These are phyloP conservation scores for Trifolium subterraneum DNA, from an alignment of 306 rosid species.

Conservation along the genomic window DNA sequence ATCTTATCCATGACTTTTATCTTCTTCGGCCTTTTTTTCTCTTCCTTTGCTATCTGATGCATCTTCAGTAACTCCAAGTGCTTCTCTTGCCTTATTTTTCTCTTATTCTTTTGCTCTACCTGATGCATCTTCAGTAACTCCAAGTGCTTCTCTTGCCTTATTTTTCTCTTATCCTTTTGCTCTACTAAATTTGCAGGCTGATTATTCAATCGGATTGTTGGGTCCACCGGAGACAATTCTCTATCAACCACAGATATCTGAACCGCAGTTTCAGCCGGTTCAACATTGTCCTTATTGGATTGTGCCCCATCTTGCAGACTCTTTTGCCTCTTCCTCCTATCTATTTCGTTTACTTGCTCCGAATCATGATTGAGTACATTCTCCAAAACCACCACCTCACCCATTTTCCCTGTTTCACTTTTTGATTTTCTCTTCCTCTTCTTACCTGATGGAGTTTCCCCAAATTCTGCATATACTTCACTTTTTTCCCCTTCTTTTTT, in stretches of 20 bases:
- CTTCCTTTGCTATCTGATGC: too few relatives aligned
- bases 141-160: background rate
- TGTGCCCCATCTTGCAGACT: background rate
- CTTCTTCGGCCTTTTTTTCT: too few relatives aligned
- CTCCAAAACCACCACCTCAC: too few relatives aligned
- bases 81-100: background rate
- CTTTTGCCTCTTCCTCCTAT: too few relatives aligned
- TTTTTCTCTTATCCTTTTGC: background rate
- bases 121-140: background rate
- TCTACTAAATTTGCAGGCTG: background rate
- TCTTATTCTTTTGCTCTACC: background rate
- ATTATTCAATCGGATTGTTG: background rate
- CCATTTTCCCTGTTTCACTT: too few relatives aligned
- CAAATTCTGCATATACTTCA: background rate
- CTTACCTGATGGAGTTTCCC: background rate
- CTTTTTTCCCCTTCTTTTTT: background rate
- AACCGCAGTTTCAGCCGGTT: background rate
- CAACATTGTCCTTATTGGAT: background rate
- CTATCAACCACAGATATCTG: background rate
- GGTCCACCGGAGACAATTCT: conserved; percentile 4
- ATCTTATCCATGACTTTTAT: background rate
- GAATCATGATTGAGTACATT: too few relatives aligned
- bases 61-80: background rate
- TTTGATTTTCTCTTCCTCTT: background rate
- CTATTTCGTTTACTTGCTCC: too few relatives aligned